Evolutionary conservation across 352 stramenopile species (phyloP).

Genomic region (Phytophthora agathidicida): DNA sequence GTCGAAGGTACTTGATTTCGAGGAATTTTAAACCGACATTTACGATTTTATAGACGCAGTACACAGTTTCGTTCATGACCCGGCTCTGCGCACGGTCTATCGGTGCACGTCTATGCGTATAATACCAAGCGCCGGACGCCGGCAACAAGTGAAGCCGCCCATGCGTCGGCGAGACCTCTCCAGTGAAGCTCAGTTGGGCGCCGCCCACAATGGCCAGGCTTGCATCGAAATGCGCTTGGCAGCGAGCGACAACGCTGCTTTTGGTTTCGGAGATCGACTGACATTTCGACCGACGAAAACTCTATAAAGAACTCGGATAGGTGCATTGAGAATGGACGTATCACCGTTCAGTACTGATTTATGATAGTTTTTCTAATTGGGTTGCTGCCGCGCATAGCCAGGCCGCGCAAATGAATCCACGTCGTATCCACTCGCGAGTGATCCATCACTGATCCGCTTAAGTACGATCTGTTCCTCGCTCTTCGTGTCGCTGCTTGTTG

Average conservation of each 20-base stretch:
- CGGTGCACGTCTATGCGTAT: conserved; percentile 10
- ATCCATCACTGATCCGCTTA: conserved; percentile 35
- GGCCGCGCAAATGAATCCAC: conserved; percentile 21
- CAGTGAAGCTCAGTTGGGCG: conserved; percentile 1
- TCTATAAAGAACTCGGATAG: no score
- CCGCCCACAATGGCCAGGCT: not conserved
- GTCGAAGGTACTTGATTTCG: no score
- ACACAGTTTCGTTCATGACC: conserved; percentile 9
- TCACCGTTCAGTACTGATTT: no score
- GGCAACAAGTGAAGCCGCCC: no score
- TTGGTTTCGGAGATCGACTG: no score
- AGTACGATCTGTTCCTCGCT: conserved; percentile 52
- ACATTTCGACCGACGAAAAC: conserved; percentile 19
- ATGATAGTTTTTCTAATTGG: no score
- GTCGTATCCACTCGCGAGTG: conserved; percentile 21
- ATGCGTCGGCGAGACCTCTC: conserved; percentile 5
- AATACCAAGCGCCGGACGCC: conserved; percentile 15
- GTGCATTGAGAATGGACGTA: not conserved
- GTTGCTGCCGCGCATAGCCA: not conserved
- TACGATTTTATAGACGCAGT: no score
- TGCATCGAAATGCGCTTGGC: not conserved
- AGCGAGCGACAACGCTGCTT: no score
- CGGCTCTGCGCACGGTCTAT: conserved; percentile 1
- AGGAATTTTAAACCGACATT: no score
- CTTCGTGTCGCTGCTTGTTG: conserved; percentile 34